A percentile compares a stretch with the other conserved stretches of the same genome.
Conservation (phyloP, 441 rosid species). For the Flueggea neowawraea region DNA sequence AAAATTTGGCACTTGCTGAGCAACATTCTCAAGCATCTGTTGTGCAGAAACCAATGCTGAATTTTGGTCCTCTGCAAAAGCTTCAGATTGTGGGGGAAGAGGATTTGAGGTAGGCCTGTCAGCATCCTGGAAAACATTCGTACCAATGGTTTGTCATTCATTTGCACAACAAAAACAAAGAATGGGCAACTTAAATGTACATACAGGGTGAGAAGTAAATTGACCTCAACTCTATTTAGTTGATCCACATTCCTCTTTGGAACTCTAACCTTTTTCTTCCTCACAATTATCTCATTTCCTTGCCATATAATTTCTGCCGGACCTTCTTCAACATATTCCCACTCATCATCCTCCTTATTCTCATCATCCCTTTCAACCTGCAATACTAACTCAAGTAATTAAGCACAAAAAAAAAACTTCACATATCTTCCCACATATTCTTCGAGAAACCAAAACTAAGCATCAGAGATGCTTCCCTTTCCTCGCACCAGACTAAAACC, state of each 20-base stretch:
- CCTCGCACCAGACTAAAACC: no score
- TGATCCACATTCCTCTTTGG: conserved; percentile 43
- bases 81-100: conserved; percentile 80
- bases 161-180: conserved; percentile 2
- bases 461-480: no score
- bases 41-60: conserved; percentile 49
- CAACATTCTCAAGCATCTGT: conserved; percentile 64
- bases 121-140: conserved; percentile 41
- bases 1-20: conserved; percentile 89
- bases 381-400: conserved; percentile 3
- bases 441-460: neutral
- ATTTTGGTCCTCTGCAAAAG: conserved; percentile 42
- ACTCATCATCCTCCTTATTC: conserved; percentile 52
- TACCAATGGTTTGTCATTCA: conserved; percentile 1
- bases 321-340: conserved; percentile 88
- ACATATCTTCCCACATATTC: neutral
- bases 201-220: neutral
- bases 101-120: conserved; percentile 93
- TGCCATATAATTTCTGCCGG: conserved; percentile 90
- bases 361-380: conserved; percentile 47
- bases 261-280: conserved; percentile 77
- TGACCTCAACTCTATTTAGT: conserved; percentile 46
- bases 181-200: neutral
- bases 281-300: conserved; percentile 83
- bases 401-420: neutral